Evolutionary conservation across 169 alveolate species (phyloP), one percentile per base, ranked within the genome.

Genomic region (Eimeria mitis): DNA sequence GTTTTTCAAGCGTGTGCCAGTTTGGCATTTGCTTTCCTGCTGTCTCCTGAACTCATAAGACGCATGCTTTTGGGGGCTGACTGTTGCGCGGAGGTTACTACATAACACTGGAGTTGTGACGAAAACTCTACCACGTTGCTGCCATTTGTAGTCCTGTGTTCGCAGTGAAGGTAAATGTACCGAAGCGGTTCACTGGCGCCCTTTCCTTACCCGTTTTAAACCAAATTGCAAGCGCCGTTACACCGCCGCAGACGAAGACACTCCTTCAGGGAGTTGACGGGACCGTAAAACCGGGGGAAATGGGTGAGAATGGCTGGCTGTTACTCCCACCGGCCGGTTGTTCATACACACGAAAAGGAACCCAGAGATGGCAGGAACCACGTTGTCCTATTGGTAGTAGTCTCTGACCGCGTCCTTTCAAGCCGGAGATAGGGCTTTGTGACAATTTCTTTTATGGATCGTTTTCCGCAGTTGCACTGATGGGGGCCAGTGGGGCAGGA

Each of bases 401-500:
- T 73, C 56, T 73, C 83, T 68, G n/a, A 34, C 63, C 42, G 23
- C 54, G 52, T 34, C 49, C 2, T 40, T 78, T 56, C 42, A 16
- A 6, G 40, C 34, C 25, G 28, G 40, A n/a, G 14, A 89, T 25
- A 37, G 9, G 25, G 78, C 49, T n/a, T 19, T 56, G 61, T 78
- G 59, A 16, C 61, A 11, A 31, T 70, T 65, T 65, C 19, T 14
- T 28, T 28, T 63, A 8, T 40, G n/a, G n/a, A 47, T 19, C 49
- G 8, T 21, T 40, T 49, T 89, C 68, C 91, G 87, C 97, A 81
- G 97, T 97, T 52, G 98, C 98, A 2, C 96, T 98, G 42, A 96
- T 98, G 98, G 99, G 99, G 0, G 95, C 98, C 52, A 97, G 98
- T 28, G 99, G 99, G 5, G 98, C 98, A 42, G 99, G 99, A 61